A percentile compares a stretch with the other conserved stretches of the same genome.
Evolutionary conservation across 2,329 filamentous ascomycete genomes (phyloP).

Genomic region (Alternaria brassicicola): DNA sequence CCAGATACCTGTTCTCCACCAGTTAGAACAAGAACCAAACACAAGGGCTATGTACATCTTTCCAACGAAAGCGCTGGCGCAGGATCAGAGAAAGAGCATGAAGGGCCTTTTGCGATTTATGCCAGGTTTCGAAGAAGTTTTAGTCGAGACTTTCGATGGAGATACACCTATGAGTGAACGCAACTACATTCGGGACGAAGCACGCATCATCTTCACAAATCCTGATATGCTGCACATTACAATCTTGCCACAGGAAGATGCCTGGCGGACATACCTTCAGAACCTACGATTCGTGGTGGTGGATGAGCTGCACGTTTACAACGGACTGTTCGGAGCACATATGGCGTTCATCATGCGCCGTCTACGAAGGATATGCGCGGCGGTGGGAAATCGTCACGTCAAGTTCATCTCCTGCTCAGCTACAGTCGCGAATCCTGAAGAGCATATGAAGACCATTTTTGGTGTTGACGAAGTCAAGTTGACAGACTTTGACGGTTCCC

Average conservation of each 20-base stretch:
- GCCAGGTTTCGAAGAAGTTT: constrained; percentile 71
- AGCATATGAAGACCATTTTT: constrained; percentile 95
- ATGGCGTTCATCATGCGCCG: constrained; percentile 94
- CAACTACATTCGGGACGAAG: constrained; percentile 82
- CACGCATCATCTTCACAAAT: constrained; percentile 93
- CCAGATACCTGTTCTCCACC: constrained; percentile 88
- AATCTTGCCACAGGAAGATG: constrained; percentile 88
- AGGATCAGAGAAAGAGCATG: constrained; percentile 89
- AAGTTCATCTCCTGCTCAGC: constrained; percentile 96
- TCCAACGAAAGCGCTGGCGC: constrained; percentile 92
- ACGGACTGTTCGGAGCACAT: constrained; percentile 91
- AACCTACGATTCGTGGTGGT: constrained; percentile 87
- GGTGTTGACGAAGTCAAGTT: constrained; percentile 80
- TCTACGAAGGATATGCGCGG: constrained; percentile 83
- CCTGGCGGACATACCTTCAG: constrained; percentile 86
- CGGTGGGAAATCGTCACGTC: constrained; percentile 82
- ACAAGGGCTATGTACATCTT: constrained; percentile 97
- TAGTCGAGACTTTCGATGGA: constrained; percentile 95
- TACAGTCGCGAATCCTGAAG: constrained; percentile 88
- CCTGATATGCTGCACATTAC: constrained; percentile 97
- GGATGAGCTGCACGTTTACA: constrained; percentile 93
- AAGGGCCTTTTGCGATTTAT: constrained; percentile 84
- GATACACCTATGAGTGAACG: constrained; percentile 85
- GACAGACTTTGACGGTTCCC: constrained; percentile 90
- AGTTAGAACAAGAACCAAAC: constrained; percentile 76